A percentile compares a stretch with the other conserved stretches of the same genome.
phyloP scores from a whole-genome alignment of 2,329 filamentous ascomycete species.

The Xylariales sp. region DNA sequence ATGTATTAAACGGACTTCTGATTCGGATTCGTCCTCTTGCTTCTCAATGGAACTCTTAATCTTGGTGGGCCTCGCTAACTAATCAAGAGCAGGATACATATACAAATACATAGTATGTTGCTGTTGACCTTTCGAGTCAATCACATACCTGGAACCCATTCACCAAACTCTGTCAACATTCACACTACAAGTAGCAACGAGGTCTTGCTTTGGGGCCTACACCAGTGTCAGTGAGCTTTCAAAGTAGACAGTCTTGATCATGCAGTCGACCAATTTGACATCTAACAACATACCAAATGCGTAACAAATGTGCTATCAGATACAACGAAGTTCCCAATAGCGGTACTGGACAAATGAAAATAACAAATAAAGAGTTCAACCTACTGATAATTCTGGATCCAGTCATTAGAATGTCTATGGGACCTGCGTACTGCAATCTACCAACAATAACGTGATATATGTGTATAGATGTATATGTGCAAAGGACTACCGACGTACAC shows the following conservation, averaged over 20 bases:
- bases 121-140: background rate
- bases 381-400: background rate
- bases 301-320: background rate
- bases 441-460: background rate
- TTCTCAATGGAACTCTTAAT: background rate
- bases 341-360: background rate
- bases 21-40: conserved; percentile 52
- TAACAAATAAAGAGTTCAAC: conserved; percentile 3
- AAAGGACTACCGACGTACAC: background rate
- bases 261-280: background rate
- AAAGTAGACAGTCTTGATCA: background rate
- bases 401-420: background rate
- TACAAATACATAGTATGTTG: background rate
- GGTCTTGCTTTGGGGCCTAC: background rate
- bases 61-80: conserved; percentile 29
- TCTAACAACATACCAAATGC: background rate
- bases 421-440: background rate
- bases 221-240: background rate
- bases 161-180: background rate
- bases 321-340: background rate
- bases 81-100: conserved; percentile 16
- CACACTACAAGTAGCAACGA: background rate
- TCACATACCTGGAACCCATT: background rate
- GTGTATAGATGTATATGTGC: background rate
- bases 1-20: conserved; percentile 91